Evolutionary conservation across 331 rosid species (phyloP), one percentile per base, ranked within the genome.

Genomic region (Prunus yedoensis): DNA sequence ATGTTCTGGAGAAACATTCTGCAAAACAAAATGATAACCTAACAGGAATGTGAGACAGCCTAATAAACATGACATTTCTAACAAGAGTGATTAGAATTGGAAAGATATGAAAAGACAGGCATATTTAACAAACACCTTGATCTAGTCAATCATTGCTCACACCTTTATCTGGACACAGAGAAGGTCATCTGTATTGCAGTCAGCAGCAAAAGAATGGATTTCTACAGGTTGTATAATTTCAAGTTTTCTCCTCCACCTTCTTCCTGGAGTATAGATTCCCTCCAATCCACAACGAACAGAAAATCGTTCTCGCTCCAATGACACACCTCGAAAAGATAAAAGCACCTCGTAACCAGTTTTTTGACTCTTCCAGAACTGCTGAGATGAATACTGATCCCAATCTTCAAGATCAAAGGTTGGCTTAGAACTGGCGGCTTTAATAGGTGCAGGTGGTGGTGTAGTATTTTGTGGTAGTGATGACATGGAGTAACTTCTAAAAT

Each of bases 401-500:
- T 85, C 89, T 71, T 95, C 92, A 87, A 82, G 77, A 32, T 92
- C 93, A 84, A 92, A 87, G 81, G 70, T 87, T 52, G 96, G 94
- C 88, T 90, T 95, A 77, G 99, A 89, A 84, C 88, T 84, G 63
- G 86, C 78, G 71, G 89, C 87, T 85, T 92, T 94, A 45, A 82
- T 66, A 58, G 96, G 83, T 85, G 79, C 85, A 66, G 80, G 9
- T 10, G 94, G 88, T 74, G 86, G 74, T 30, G 47, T 65, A 11
- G 83, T 82, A 79, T 71, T 81, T 86, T 90, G 97, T 51, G 97
- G 97, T 59, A 95, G 52, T 13, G 99, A 74, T 74, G 99, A 95
- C 99, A 95, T 95, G 84, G 99, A 95, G 84, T 95, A 90, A 84
- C 99, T 90, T 88, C 99, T 90, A 75, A 88, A 86, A 86, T 91